Evolutionary conservation across 1,139 yeast species (phyloP), one percentile per base, ranked within the genome.

Genomic region (Kluyveromyces sp.): DNA sequence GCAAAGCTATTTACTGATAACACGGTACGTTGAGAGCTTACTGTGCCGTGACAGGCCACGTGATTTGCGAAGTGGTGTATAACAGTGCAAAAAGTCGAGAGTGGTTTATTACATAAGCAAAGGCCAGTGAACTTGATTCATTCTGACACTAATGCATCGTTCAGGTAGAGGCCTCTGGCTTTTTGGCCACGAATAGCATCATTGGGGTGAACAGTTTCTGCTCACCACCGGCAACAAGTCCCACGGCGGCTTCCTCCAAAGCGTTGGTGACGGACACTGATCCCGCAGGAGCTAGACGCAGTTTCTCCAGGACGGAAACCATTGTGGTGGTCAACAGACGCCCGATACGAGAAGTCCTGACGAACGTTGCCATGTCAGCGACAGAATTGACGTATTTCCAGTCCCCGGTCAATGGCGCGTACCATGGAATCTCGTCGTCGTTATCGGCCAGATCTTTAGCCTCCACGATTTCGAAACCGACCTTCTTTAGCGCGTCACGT

Each of bases 201-300:
- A 89, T 89, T 61, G 97, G 97, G 39, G 96, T 88, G 70, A 89
- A 89, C 56, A 89, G 74, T 61, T 83, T 82, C 66, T 82, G 76
- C 67, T 75, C 75, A 66, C 96, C 98, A 68, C 98, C 98, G 48
- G 79, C 86, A 48, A 89, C 96, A 63, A 92, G 78, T 66, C 89
- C 89, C 51, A 89, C 80, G 47, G 98, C 98, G 51, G 98, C 98
- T 63, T 89, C 94, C 71, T 92, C 98, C 56, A 92, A 77, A 32
- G 97, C 96, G 52, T 71, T 74, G 36, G 97, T 87, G 52, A 92
- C 97, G 70, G 86, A 82, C 64, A 75, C 77, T 40, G 97, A 85
- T 48, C 96, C 98, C 67, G 83, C 79, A 63, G 98, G 97, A 41
- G 96, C 97, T 49, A 92, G 59, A 44, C 96, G 94, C 32, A 88